phyloP scores from a whole-genome alignment of 768 basidiomycete species.

The Panus rudis region DNA sequence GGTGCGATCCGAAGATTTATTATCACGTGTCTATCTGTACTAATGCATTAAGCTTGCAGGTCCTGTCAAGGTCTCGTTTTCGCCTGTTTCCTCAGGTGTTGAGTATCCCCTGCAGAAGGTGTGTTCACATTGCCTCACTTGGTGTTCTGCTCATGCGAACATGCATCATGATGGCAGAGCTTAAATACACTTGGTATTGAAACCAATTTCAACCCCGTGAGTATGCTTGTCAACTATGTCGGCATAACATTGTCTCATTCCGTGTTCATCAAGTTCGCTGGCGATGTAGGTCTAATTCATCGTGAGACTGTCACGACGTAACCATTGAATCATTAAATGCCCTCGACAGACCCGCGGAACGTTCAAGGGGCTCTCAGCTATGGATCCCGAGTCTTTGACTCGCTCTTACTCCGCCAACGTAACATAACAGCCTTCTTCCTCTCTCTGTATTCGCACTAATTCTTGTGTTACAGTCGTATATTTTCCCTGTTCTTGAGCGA shows the following conservation, averaged over 20 bases:
- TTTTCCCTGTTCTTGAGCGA: constrained; percentile 17
- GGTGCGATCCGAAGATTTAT: constrained; percentile 2
- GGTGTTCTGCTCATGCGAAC: not conserved
- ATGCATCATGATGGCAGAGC: too few relatives aligned
- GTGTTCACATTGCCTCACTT: not conserved
- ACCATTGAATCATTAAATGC: not conserved
- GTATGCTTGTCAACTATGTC: not conserved
- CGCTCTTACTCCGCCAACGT: constrained; percentile 22
- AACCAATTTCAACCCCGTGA: not conserved
- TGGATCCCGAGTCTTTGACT: constrained; percentile 11
- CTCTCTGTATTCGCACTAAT: not conserved
- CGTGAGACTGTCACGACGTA: not conserved
- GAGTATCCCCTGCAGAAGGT: constrained; percentile 14
- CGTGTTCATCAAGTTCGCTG: not conserved
- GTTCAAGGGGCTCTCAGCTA: not conserved
- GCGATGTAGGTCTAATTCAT: not conserved
- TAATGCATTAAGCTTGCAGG: constrained; percentile 1
- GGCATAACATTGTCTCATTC: not conserved
- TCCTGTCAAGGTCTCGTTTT: constrained; percentile 10
- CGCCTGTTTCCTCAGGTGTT: not conserved
- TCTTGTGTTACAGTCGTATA: constrained; percentile 14
- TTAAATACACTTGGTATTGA: too few relatives aligned
- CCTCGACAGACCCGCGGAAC: not conserved
- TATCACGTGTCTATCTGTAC: not conserved
- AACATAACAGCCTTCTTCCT: constrained; percentile 5